Base-by-base conservation (phyloP, 495 filamentous ascomycete species). In the Aspergillus funiculosus region DNA sequence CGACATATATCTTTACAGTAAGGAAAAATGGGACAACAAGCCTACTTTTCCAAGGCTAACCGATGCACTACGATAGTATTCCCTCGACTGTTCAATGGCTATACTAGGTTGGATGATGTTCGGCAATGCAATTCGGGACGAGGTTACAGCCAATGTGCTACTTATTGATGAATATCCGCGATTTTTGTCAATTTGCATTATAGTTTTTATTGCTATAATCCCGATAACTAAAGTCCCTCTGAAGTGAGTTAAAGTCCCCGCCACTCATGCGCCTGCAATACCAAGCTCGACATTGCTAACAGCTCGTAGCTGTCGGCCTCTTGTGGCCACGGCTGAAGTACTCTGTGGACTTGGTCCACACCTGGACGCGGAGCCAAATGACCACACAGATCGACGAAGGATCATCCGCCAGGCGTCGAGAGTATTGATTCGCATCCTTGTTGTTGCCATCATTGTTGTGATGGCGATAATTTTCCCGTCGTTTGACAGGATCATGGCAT, bases 401-500 rank as follows among this genome's bases (percentile, higher is more conserved):
- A 66, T 76, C 21, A 71, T 77, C n/a, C 76, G 80, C 5, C 77
- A 14, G 48, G 78, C 31, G 50, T 83, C 48, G 81, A 83, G 61
- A 60, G 54, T 77, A 36, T 49, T 68, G 5, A 71, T 95, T 22
- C 76, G 88, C 24, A 56, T 91, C 1, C 37, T 76, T 14, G 68
- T 70, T 13, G 73, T 79, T 18, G 64, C 74, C 20, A 32, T 80
- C 8, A 83, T 89, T 54, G 78, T 87, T 29, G 44, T 79, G 6
- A 71, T 87, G 52, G 77, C 89, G 8, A 84, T 97, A 31, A 57
- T 91, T 5, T 87, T 94, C 57, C 92, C 92, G 10, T 75, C 77
- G 0, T 98, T 97, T 56, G 92, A 98, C 58, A 78, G 80, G 43
- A 90, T 98, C 56, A 95, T 96, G 89, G 85, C 86, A 22, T 83